Evolutionary conservation across 305 asterid genomes (phyloP), one percentile per base, ranked within the genome.

Genomic region (Solanum hybrid): DNA sequence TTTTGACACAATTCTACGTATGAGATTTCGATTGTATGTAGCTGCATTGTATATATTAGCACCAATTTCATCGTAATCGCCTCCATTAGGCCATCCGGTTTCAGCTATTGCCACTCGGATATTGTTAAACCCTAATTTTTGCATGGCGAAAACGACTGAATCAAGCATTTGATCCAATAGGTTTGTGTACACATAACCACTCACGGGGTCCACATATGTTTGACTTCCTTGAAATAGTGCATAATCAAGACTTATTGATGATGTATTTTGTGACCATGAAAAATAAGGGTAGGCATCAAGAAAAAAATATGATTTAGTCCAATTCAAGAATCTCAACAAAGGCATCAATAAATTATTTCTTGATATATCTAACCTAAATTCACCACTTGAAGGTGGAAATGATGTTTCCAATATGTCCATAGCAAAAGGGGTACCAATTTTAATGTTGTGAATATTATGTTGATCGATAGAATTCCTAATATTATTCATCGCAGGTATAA

Each of bases 61-160:
- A 5, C 98, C 98, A 1, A 93, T 92, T 40, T 97, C 93, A 73
- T 97, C 98, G 8, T 94, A 78, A 87, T 96, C 99, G 0, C 99
- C 98, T 3, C 89, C 95, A 40, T 93, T 95, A 39, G 99, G 99
- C 99, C 99, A 97, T 0, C 99, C 99, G 0, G 99, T 95, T 83
- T 95, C 98, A 10, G 98, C 89, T 37, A 96, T 90, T 2, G 94
- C 96, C 1, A 96, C 24, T 91, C n/a, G 75, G 11, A 95, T 64
- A 16, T 89, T 78, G 28, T 88, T 88, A 5, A 92, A 95, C 7
- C 99, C 98, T 13, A 93, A 86, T 51, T 94, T 95, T 51, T 74
- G 78, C 94, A 95, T 93, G 1, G 99, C 98, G 86, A 92, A 97
- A 11, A 90, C 12, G 6, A 94, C 93, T 0, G 99, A 90, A 78